These are phyloP conservation scores for Didymella pomorum DNA, from an alignment of 2,329 filamentous ascomycete species.

Conservation along the genomic window DNA sequence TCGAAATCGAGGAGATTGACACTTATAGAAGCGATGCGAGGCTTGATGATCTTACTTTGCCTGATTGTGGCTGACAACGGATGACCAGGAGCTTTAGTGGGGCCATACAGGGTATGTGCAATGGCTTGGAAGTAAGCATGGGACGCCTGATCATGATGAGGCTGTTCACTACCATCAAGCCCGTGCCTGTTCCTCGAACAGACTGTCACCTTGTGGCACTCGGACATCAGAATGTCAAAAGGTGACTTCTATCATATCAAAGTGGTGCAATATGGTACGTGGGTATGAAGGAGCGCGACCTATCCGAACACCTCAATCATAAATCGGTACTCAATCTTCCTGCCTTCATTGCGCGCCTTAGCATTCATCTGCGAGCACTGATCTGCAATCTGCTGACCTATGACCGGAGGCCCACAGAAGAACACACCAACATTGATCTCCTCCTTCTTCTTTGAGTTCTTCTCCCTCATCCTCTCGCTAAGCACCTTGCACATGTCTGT, in stretches of 20 bases:
- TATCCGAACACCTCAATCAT: constrained; percentile 66
- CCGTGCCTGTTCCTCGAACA: background rate
- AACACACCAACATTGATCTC: constrained; percentile 63
- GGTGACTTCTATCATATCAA: background rate
- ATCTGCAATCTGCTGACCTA: constrained; percentile 65
- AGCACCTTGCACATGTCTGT: constrained; percentile 58
- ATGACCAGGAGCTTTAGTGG: background rate
- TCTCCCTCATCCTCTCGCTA: constrained; percentile 31
- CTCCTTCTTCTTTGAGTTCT: constrained; percentile 31
- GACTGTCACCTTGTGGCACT: background rate
- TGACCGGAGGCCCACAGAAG: constrained; percentile 64
- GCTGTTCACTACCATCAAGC: background rate
- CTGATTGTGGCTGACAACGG: constrained; percentile 1
- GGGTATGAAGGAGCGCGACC: constrained; percentile 2
- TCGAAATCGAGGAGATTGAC: background rate
- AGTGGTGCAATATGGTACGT: background rate
- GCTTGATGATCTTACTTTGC: background rate
- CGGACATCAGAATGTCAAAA: no score
- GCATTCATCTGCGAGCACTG: constrained; percentile 61
- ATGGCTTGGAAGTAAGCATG: background rate
- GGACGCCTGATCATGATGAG: background rate
- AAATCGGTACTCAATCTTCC: constrained; percentile 64
- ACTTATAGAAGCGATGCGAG: no score
- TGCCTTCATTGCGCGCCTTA: constrained; percentile 61
- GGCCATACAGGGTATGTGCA: background rate